Conservation (phyloP, 2,329 filamentous ascomycete species). For the Fusarium foetens region DNA sequence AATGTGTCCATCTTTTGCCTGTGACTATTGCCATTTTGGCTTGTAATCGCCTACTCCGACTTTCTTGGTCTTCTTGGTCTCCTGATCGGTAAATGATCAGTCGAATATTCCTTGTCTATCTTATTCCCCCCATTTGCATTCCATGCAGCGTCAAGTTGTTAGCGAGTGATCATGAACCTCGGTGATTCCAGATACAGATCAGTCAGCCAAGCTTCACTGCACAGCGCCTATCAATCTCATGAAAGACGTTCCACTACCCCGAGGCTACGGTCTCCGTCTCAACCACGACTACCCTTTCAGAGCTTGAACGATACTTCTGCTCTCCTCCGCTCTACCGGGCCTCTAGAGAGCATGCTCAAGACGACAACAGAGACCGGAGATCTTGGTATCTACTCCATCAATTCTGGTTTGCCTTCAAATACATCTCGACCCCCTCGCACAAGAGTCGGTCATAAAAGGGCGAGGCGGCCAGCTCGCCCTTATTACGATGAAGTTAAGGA, state of each 20-base stretch:
- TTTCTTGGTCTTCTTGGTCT: constrained; percentile 40
- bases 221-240: constrained; percentile 47
- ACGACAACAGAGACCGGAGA: constrained; percentile 74
- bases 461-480: constrained; percentile 41
- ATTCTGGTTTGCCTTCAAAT: constrained; percentile 44
- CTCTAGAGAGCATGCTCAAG: constrained; percentile 72
- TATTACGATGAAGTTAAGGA: constrained; percentile 48
- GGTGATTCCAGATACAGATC: constrained; percentile 47
- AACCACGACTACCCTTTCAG: constrained; percentile 53
- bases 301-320: constrained; percentile 56
- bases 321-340: constrained; percentile 61
- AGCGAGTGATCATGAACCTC: constrained; percentile 45
- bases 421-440: constrained; percentile 45
- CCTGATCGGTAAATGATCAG: constrained; percentile 32
- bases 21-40: constrained; percentile 36
- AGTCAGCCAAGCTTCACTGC: constrained; percentile 54
- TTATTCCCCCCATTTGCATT: constrained; percentile 16
- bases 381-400: constrained; percentile 69
- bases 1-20: constrained; percentile 29
- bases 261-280: constrained; percentile 38
- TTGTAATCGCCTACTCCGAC: constrained; percentile 27
- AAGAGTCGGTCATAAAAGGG: constrained; percentile 47
- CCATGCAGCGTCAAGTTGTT: constrained; percentile 13
- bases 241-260: constrained; percentile 29
- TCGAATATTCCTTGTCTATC: constrained; percentile 35